Evolutionary conservation across 2,329 filamentous ascomycete genomes (phyloP).

Genomic region (Cercospora sesami): DNA sequence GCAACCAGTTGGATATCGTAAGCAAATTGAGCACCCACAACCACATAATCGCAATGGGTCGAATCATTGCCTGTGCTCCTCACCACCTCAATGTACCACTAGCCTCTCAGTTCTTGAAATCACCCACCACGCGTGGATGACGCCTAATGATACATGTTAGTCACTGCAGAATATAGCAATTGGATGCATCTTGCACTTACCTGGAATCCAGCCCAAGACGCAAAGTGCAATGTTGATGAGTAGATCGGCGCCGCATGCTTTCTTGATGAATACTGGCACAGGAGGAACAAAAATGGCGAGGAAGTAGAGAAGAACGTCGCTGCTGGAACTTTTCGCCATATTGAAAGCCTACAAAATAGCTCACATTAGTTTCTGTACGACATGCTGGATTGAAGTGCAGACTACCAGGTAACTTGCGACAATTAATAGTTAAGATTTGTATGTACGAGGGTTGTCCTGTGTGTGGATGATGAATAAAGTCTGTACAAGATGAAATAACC

Average conservation of each 20-base stretch:
- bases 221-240: constrained; percentile 88
- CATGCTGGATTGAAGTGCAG: not conserved
- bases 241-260: constrained; percentile 77
- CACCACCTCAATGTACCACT: not conserved
- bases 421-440: not conserved
- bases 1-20: not conserved
- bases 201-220: constrained; percentile 60
- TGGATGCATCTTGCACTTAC: not conserved
- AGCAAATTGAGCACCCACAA: not conserved
- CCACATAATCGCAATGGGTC: not conserved
- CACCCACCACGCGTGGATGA: constrained; percentile 63
- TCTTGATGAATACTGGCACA: constrained; percentile 85
- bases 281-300: constrained; percentile 79
- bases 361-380: not conserved
- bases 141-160: constrained; percentile 46
- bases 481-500: not conserved
- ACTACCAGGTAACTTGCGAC: not conserved
- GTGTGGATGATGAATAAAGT: not conserved
- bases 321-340: constrained; percentile 8
- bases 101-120: not conserved
- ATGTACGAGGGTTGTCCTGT: not conserved
- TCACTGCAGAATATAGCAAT: not conserved
- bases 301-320: constrained; percentile 25
- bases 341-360: not conserved
- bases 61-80: not conserved